Percentiles rank a stretch among this genome's conserved stretches.
phyloP scores from a whole-genome alignment of 2,329 filamentous ascomycete genomes.

The Phoma herbarum region DNA sequence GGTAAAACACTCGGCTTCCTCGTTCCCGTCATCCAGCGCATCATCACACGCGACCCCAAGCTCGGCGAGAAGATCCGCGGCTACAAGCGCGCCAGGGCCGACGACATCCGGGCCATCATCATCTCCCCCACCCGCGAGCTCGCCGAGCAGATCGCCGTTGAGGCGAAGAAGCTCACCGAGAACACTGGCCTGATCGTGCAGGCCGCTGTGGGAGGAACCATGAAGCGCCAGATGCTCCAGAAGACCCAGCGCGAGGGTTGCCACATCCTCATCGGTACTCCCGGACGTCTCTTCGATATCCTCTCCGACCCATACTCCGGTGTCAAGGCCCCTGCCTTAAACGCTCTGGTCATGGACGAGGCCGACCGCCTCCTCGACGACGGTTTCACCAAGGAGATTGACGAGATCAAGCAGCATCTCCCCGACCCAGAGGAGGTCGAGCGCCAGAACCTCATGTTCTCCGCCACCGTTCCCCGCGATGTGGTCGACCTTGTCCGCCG shows the following conservation, averaged over 20 bases:
- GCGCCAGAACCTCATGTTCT: constrained; percentile 93
- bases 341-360: constrained; percentile 70
- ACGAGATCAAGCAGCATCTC: constrained; percentile 60
- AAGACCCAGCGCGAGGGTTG: constrained; percentile 78
- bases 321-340: constrained; percentile 70
- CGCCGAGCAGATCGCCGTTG: constrained; percentile 71
- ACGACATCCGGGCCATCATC: constrained; percentile 67
- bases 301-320: constrained; percentile 70
- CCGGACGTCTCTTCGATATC: constrained; percentile 85
- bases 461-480: constrained; percentile 86
- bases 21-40: constrained; percentile 82
- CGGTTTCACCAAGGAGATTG: constrained; percentile 60
- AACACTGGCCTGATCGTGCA: constrained; percentile 74
- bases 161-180: constrained; percentile 73
- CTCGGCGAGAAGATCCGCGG: constrained; percentile 61
- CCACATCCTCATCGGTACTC: constrained; percentile 89
- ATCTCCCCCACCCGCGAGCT: constrained; percentile 71
- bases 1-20: constrained; percentile 97
- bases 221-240: constrained; percentile 73
- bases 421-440: constrained; percentile 70
- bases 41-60: constrained; percentile 70
- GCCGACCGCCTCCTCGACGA: constrained; percentile 73
- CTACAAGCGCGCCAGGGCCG: constrained; percentile 53
- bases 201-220: constrained; percentile 90
- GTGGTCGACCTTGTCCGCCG: constrained; percentile 80